These are phyloP conservation scores for Castanea sativa DNA, from an alignment of 306 rosid genomes.

Conservation along the genomic window DNA sequence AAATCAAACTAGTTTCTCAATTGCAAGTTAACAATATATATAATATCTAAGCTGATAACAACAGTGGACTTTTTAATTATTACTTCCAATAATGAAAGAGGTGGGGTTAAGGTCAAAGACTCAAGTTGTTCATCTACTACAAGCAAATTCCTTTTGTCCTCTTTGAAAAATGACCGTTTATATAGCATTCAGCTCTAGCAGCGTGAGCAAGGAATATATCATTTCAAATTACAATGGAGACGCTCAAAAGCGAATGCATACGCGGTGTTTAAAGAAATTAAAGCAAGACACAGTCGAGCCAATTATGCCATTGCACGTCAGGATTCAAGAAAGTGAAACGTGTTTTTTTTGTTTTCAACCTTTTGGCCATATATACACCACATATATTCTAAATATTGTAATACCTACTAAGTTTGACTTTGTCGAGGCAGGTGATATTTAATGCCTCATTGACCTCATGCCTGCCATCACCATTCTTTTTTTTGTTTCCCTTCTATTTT, in stretches of 20 bases:
- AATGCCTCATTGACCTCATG: slow-evolving; percentile 9
- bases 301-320: no score
- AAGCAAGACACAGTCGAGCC: no score
- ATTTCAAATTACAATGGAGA: not conserved
- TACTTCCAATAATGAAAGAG: not conserved
- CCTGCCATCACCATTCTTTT: not conserved
- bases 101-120: no score
- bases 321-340: no score
- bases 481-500: no score
- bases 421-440: not conserved
- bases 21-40: no score
- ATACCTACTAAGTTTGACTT: not conserved
- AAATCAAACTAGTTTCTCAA: no score
- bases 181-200: not conserved
- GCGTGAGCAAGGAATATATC: not conserved
- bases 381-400: not conserved
- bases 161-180: not conserved
- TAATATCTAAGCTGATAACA: no score
- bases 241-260: no score
- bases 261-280: no score
- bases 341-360: no score
- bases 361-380: not conserved
- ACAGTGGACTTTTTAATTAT: no score
- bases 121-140: slow-evolving; percentile 1
- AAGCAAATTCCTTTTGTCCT: not conserved